Evolutionary conservation across 2,329 filamentous ascomycete species (phyloP).

Genomic region (Falciphora oryzae): DNA sequence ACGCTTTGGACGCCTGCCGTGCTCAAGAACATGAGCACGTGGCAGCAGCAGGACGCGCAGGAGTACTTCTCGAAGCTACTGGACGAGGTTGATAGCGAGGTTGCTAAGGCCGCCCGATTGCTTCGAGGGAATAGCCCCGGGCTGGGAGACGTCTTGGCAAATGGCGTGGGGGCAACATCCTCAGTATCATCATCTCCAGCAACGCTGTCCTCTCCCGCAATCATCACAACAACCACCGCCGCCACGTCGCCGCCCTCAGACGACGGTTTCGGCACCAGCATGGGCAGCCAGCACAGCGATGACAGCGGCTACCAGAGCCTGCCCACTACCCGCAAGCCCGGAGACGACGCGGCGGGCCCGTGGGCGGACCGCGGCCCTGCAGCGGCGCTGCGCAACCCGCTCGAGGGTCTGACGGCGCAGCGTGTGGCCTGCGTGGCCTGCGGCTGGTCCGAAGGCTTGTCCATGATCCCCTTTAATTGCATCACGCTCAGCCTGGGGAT

Average conservation of each 20-base stretch:
- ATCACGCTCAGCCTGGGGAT: conserved; percentile 76
- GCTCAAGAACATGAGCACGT: conserved; percentile 89
- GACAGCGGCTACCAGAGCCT: conserved; percentile 52
- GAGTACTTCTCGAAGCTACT: conserved; percentile 92
- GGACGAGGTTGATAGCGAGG: conserved; percentile 76
- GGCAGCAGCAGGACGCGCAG: conserved; percentile 95
- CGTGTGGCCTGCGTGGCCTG: conserved; percentile 82
- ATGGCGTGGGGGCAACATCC: conserved; percentile 15
- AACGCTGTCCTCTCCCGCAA: not conserved
- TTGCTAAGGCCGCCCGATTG: conserved; percentile 42
- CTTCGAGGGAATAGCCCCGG: conserved; percentile 27
- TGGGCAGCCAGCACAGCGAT: conserved; percentile 45
- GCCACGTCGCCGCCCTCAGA: not conserved
- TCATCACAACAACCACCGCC: not conserved
- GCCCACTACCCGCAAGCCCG: conserved; percentile 28
- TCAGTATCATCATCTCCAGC: not conserved
- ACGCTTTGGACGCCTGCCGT: conserved; percentile 76
- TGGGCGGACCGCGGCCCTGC: not conserved
- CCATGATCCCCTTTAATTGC: conserved; percentile 90
- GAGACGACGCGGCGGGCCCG: not conserved
- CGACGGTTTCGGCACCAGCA: conserved; percentile 23
- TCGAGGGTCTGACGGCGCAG: conserved; percentile 85
- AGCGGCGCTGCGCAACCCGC: conserved; percentile 57
- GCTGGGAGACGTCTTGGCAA: conserved; percentile 28
- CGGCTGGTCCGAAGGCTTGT: conserved; percentile 80